Base-by-base conservation (phyloP, 768 basidiomycete genomes). In the Termitomyces titanicus region DNA sequence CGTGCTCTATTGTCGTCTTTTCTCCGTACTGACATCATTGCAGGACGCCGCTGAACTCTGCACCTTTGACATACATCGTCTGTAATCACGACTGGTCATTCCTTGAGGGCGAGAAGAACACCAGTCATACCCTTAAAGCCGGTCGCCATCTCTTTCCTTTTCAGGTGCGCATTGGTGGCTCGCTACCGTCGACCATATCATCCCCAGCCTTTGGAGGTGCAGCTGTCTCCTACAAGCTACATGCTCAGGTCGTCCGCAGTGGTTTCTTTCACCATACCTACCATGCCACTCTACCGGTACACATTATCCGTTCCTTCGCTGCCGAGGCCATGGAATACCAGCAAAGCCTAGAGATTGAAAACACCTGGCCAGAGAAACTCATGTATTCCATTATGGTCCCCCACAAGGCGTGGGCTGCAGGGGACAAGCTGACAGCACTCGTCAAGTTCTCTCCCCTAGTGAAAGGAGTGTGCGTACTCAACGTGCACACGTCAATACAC, bases 301-400 rank as follows among this genome's bases (percentile, higher is more conserved):
- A 77, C 54, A 74, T 98, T 57, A 61, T 89, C 46, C 84, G 94
- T 44, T 83, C 87, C 3, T 88, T 94, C 65, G 76, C 83, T 18
- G 68, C 83, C 1, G 93, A 94, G 58, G 88, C 95, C 0, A 81
- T 97, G 62, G 96, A 98, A 69, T 98, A 92, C 75, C 95, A 93
- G 64, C 94, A 98, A 67, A 93, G 93, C 2, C 80, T 97, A 55
- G 96, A 98, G 69, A 87, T 92, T 61, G 92, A 97, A 70, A 97
- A 95, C 69, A 94, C 94, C 15, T 98, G 96, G 96, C 94, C 96
- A 0, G 89, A 88, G 20, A 98, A 98, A 74, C 75, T 97, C 71
- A 96, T 95, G 94, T 98, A 96, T 69, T 86, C 89, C 5, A 83
- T 93, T 65, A 89, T 94, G 74, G 71, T 98, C 31, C 95, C 95